These are phyloP conservation scores for Schizochytrium sp. DNA, from an alignment of 108 stramenopile genomes.

Conservation along the genomic window DNA sequence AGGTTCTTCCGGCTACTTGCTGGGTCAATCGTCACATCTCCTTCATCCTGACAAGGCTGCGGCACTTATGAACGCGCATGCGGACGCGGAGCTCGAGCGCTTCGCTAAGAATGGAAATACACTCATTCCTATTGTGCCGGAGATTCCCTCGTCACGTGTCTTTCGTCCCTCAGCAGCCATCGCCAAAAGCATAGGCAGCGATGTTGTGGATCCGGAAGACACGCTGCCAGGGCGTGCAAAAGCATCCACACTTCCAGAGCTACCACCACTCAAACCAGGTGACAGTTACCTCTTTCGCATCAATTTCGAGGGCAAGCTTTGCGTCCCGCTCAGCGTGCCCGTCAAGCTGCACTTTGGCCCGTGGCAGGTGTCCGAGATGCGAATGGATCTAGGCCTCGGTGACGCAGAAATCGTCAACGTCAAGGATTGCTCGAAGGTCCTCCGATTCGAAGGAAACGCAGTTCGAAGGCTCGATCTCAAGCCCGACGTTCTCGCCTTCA, in stretches of 20 bases:
- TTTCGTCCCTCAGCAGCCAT: no score
- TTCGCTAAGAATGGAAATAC: not conserved
- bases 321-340: not conserved
- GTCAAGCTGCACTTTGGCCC: not conserved
- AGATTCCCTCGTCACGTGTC: no score
- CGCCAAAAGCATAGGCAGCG: no score
- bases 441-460: not conserved
- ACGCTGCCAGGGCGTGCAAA: not conserved
- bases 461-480: not conserved
- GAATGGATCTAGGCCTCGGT: not conserved
- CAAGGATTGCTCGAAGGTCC: not conserved
- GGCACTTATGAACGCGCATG: not conserved
- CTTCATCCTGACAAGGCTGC: not conserved
- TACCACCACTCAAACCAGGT: not conserved
- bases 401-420: not conserved
- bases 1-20: not conserved
- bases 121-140: no score
- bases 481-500: not conserved
- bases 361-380: not conserved
- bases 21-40: not conserved
- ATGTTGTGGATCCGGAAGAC: not conserved
- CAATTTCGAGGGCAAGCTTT: not conserved
- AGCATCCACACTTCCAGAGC: not conserved
- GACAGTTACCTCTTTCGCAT: not conserved
- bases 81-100: not conserved